phyloP scores from a whole-genome alignment of 1,139 yeast genomes.

The Casaregolazyma lundiana region DNA sequence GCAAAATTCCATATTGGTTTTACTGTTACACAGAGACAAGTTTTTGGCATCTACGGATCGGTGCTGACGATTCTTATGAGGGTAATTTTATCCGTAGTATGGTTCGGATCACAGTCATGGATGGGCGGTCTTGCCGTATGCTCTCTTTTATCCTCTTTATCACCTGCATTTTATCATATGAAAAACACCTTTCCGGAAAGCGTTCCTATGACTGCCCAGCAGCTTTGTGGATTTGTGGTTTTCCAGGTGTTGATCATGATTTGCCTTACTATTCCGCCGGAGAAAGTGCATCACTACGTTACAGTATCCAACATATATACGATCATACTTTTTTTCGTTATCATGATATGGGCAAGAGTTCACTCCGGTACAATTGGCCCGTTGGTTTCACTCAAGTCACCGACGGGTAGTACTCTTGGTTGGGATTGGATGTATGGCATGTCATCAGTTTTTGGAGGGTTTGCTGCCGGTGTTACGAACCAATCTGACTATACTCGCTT shows the following conservation, averaged over 20 bases:
- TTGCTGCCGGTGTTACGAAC: slow-evolving; percentile 33
- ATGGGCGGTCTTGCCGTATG: slow-evolving; percentile 32
- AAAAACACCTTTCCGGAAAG: slow-evolving; percentile 31
- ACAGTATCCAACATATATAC: slow-evolving; percentile 18
- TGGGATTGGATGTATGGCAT: slow-evolving; percentile 27
- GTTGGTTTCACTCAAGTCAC: slow-evolving; percentile 13
- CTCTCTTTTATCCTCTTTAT: slow-evolving; percentile 26
- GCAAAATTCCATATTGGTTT: slow-evolving; percentile 32
- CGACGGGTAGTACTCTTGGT: slow-evolving; percentile 14
- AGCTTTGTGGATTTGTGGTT: slow-evolving; percentile 32
- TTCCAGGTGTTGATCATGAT: slow-evolving; percentile 28
- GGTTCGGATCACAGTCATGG: slow-evolving; percentile 33
- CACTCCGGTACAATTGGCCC: slow-evolving; percentile 28
- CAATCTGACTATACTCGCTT: slow-evolving; percentile 45
- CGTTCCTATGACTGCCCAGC: slow-evolving; percentile 31
- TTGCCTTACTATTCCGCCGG: slow-evolving; percentile 29
- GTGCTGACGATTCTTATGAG: slow-evolving; percentile 26
- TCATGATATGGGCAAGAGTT: slow-evolving; percentile 23
- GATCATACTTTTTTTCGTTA: slow-evolving; percentile 21
- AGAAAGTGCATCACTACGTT: slow-evolving; percentile 23
- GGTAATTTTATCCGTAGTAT: slow-evolving; percentile 28
- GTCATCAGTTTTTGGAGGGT: slow-evolving; percentile 23
- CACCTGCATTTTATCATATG: slow-evolving; percentile 28
- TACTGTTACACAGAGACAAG: slow-evolving; percentile 28
- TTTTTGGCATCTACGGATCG: slow-evolving; percentile 32